Conservation (phyloP, 2,329 filamentous ascomycete genomes). For the Neoarthrinium moseri region DNA sequence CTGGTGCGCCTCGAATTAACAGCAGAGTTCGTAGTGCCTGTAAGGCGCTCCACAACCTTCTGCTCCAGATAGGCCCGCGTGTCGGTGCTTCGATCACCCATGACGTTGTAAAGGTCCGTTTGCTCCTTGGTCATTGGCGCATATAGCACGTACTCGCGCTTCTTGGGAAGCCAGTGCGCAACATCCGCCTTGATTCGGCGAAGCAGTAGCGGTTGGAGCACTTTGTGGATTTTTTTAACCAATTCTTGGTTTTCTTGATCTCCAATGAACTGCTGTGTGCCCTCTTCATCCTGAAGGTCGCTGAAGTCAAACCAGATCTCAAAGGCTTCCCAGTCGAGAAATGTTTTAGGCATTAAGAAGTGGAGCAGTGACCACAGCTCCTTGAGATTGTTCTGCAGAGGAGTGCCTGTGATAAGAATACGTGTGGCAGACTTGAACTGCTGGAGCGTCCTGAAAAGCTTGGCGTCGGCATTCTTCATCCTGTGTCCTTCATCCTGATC, state of each 20-base stretch:
- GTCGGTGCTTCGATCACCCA: slow-evolving; percentile 57
- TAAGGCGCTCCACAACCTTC: slow-evolving; percentile 69
- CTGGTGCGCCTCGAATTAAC: slow-evolving; percentile 29
- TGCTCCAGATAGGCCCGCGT: slow-evolving; percentile 77
- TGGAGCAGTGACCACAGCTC: slow-evolving; percentile 95
- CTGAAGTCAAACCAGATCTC: slow-evolving; percentile 98
- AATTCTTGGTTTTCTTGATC: slow-evolving; percentile 76
- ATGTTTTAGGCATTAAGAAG: slow-evolving; percentile 89
- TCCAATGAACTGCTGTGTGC: slow-evolving; percentile 74
- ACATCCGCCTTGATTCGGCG: slow-evolving; percentile 92
- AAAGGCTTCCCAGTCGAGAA: slow-evolving; percentile 89
- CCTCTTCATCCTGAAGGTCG: slow-evolving; percentile 79
- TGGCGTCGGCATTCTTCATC: slow-evolving; percentile 95
- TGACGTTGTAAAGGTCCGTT: slow-evolving; percentile 77
- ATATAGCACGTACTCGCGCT: slow-evolving; percentile 93
- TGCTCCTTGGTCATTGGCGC: slow-evolving; percentile 90
- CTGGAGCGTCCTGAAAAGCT: slow-evolving; percentile 83
- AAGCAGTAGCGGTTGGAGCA: slow-evolving; percentile 87
- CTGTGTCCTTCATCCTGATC: slow-evolving; percentile 86
- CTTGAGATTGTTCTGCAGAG: slow-evolving; percentile 90
- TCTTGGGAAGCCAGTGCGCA: slow-evolving; percentile 86
- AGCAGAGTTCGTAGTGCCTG: slow-evolving; percentile 45
- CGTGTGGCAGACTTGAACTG: slow-evolving; percentile 88
- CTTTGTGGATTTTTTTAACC: slow-evolving; percentile 86
- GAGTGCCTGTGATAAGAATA: slow-evolving; percentile 90